A percentile compares a stretch with the other conserved stretches of the same genome.
Evolutionary conservation across 768 basidiomycete genomes (phyloP).

Genomic region (Pilatotrama ljubarskyi): DNA sequence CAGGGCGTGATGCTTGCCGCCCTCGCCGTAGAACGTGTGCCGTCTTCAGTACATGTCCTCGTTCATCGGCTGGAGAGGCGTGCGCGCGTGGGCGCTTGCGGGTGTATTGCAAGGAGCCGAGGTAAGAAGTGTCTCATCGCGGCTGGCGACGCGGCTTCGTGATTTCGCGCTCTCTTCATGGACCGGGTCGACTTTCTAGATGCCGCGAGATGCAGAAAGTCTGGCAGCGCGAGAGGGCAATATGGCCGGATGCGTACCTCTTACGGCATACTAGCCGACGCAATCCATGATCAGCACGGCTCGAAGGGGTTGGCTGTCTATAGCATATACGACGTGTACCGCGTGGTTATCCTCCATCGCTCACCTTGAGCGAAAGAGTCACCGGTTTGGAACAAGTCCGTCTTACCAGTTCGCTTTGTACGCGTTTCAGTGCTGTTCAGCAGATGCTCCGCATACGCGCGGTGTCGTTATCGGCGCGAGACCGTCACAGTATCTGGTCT

Average conservation of each 20-base stretch:
- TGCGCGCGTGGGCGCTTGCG: neutral
- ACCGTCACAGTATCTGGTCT: neutral
- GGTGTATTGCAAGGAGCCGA: conserved; percentile 1
- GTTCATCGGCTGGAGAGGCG: neutral
- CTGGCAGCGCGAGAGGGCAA: neutral
- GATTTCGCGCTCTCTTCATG: neutral
- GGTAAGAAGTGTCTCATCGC: neutral
- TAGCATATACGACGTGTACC: too few relatives aligned
- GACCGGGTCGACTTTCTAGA: neutral
- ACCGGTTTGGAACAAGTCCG: too few relatives aligned
- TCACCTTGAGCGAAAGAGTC: too few relatives aligned
- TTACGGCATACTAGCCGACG: conserved; percentile 4
- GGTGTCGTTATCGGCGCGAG: neutral
- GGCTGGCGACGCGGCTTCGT: neutral
- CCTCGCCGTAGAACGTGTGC: neutral
- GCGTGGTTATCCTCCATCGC: too few relatives aligned
- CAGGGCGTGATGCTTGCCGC: neutral
- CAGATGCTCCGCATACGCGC: neutral
- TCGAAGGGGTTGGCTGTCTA: neutral
- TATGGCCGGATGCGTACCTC: neutral
- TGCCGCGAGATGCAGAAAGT: neutral
- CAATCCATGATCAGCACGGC: neutral
- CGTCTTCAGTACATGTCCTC: neutral
- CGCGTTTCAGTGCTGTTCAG: neutral
- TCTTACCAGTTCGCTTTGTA: neutral